phyloP scores from a whole-genome alignment of 108 stramenopile species.

The Skeletonema menzelii region DNA sequence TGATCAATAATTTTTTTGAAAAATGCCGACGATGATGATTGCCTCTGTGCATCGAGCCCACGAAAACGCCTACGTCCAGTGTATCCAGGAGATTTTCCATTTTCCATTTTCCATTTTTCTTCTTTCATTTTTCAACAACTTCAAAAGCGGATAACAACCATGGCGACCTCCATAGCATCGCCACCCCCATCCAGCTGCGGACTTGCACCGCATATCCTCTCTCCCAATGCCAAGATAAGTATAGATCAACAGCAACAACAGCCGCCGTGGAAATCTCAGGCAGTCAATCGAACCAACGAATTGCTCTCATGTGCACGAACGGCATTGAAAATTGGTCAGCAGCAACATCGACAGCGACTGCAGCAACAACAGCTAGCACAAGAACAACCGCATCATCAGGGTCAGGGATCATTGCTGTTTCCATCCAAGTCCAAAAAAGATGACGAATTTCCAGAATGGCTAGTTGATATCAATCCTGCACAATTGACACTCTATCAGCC shows the following conservation, averaged over 20 bases:
- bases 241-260: background rate
- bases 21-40: too few relatives aligned
- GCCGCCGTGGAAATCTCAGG: conserved; percentile 34
- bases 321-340: conserved; percentile 64
- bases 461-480: conserved; percentile 26
- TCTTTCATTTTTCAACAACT: too few relatives aligned
- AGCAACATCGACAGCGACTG: conserved; percentile 35
- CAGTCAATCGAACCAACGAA: conserved; percentile 73
- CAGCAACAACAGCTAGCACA: background rate
- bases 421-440: background rate
- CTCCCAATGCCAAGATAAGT: background rate
- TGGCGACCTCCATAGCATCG: background rate
- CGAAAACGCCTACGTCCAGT: too few relatives aligned
- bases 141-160: background rate
- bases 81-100: background rate
- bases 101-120: background rate
- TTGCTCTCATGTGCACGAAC: conserved; percentile 80
- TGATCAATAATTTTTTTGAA: too few relatives aligned
- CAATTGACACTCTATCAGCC: conserved; percentile 29
- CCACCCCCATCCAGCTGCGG: background rate
- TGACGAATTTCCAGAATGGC: conserved; percentile 32
- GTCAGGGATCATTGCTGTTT: background rate
- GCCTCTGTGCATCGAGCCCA: too few relatives aligned
- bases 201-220: background rate
- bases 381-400: background rate